phyloP scores from a whole-genome alignment of 331 rosid genomes.

The Acacia concinna region DNA sequence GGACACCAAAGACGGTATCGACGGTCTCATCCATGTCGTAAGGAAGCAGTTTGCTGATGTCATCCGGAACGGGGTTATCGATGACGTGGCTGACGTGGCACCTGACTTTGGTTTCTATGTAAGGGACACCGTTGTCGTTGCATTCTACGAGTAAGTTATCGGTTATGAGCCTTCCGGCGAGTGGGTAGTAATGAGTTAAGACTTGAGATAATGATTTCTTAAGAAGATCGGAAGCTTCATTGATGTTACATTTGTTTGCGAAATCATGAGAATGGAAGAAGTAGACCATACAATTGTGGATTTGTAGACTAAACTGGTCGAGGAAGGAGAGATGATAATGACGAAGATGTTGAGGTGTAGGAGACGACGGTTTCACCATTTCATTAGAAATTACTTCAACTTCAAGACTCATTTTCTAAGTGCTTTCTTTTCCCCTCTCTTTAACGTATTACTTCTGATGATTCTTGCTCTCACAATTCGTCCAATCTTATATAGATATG shows the following conservation, averaged over 20 bases:
- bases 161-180: not conserved
- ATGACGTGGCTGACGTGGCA: not conserved
- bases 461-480: not conserved
- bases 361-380: not conserved
- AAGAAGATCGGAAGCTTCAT: not conserved
- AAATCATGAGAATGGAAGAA: not conserved
- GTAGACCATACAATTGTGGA: not conserved
- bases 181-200: conserved; percentile 8
- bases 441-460: too few species aligned
- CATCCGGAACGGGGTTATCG: not conserved
- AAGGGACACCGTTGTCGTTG: conserved; percentile 15
- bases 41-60: conserved; percentile 5
- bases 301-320: not conserved
- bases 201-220: conserved; percentile 1
- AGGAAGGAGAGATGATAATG: not conserved
- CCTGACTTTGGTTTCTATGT: not conserved
- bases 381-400: not conserved
- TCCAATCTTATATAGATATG: not conserved
- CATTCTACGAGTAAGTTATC: not conserved
- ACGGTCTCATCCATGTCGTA: not conserved
- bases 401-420: not conserved
- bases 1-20: not conserved
- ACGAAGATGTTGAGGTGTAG: not conserved
- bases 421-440: not conserved
- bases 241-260: not conserved